These are phyloP conservation scores for Striga hermonthica DNA, from an alignment of 305 asterid genomes.

Conservation along the genomic window DNA sequence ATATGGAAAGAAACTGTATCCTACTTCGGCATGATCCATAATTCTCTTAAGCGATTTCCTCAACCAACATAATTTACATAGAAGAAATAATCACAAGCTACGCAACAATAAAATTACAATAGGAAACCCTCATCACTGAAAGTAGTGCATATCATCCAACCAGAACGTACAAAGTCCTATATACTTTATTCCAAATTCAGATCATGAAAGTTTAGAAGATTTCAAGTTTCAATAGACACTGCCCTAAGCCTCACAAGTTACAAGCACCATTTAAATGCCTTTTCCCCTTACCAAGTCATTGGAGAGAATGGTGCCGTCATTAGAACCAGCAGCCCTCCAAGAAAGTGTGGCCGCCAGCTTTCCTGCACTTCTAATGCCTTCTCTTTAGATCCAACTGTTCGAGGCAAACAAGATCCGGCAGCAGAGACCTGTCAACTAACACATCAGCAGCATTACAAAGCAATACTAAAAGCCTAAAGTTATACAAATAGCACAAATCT, in stretches of 20 bases:
- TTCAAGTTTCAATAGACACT: neutral
- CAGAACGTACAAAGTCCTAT: slow-evolving; percentile 3
- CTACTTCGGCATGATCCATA: neutral
- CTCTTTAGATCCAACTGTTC: slow-evolving; percentile 46
- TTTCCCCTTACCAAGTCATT: slow-evolving; percentile 47
- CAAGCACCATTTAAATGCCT: slow-evolving; percentile 8
- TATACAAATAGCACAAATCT: neutral
- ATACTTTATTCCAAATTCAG: neutral
- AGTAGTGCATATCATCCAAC: neutral
- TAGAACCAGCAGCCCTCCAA: slow-evolving; percentile 59
- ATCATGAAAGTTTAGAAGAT: slow-evolving; percentile 1
- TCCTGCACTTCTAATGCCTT: slow-evolving; percentile 38
- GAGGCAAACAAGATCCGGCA: slow-evolving; percentile 33
- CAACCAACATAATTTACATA: neutral
- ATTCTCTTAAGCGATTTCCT: neutral
- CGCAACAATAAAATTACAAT: neutral
- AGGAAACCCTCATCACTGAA: neutral
- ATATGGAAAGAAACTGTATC: neutral
- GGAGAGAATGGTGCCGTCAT: slow-evolving; percentile 39
- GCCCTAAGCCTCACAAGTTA: neutral
- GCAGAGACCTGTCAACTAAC: slow-evolving; percentile 31
- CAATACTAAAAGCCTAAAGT: slow-evolving; percentile 23
- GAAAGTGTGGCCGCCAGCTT: slow-evolving; percentile 66
- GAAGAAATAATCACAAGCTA: too few species aligned
- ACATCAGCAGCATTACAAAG: slow-evolving; percentile 31